phyloP scores from a whole-genome alignment of 176 grass and related monocot genomes.

The Puccinellia tenuiflora region DNA sequence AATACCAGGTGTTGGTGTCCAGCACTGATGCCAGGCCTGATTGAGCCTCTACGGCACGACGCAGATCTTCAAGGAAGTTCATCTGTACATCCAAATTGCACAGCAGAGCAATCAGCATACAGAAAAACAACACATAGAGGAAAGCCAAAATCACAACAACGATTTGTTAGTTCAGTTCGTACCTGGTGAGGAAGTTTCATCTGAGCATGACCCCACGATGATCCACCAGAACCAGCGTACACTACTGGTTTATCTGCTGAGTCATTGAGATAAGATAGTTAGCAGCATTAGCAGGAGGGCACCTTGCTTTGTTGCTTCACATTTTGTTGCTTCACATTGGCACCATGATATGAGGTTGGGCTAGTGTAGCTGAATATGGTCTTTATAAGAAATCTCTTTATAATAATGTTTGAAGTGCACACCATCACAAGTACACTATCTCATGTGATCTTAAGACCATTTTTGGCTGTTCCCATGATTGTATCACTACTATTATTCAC shows the following conservation, averaged over 20 bases:
- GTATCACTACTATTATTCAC: neutral
- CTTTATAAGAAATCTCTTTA: neutral
- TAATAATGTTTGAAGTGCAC: neutral
- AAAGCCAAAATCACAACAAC: neutral
- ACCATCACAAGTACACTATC: neutral
- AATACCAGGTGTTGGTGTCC: neutral
- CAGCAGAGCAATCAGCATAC: neutral
- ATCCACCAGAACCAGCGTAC: slow-evolving; percentile 40
- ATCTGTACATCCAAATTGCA: slow-evolving; percentile 24
- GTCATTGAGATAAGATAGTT: slow-evolving; percentile 9
- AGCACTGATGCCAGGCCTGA: neutral
- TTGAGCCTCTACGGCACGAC: slow-evolving; percentile 26
- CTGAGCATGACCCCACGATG: slow-evolving; percentile 35
- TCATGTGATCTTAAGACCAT: neutral
- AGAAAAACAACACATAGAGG: neutral
- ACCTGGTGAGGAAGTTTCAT: slow-evolving; percentile 58
- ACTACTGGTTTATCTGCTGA: slow-evolving; percentile 47
- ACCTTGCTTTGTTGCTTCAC: neutral
- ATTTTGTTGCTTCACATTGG: slow-evolving; percentile 4
- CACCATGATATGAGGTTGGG: neutral
- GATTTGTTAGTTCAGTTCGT: neutral
- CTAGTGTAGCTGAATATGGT: neutral
- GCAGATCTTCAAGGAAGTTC: slow-evolving; percentile 52
- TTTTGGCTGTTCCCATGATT: neutral
- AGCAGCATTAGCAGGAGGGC: neutral